Percentiles rank a stretch among this genome's conserved stretches.
Conservation (phyloP, 78 protist species). For the Kipferlia bialata region DNA sequence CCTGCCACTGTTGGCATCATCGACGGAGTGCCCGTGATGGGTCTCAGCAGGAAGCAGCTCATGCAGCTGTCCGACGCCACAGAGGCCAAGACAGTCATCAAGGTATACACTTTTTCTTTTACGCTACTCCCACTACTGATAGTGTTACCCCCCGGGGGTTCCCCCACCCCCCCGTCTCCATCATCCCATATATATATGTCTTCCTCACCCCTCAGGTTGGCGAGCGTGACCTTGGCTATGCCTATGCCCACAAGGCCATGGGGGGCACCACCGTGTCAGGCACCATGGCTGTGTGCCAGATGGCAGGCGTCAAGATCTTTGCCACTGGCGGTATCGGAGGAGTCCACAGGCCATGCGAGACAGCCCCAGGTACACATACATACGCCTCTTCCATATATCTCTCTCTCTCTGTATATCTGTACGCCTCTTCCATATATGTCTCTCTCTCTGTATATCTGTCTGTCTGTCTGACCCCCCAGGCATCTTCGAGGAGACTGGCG, state of each 20-base stretch:
- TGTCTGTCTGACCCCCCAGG: too few species aligned
- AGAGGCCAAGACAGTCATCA: too few species aligned
- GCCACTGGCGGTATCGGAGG: slow-evolving; percentile 97
- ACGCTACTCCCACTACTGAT: too few species aligned
- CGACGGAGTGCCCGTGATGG: slow-evolving; percentile 42
- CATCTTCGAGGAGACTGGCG: slow-evolving; percentile 39
- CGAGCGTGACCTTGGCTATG: slow-evolving; percentile 69
- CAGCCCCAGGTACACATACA: not conserved
- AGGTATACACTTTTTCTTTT: not conserved
- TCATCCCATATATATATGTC: not conserved
- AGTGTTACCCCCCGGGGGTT: too few species aligned
- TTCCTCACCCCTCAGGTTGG: slow-evolving; percentile 52
- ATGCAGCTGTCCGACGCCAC: slow-evolving; percentile 39
- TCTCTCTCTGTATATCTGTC: too few species aligned
- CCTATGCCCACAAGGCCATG: slow-evolving; percentile 21
- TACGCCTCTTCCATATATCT: too few species aligned
- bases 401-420: too few species aligned
- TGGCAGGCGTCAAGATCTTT: slow-evolving; percentile 50
- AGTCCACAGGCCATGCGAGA: slow-evolving; percentile 58
- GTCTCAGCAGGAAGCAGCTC: slow-evolving; percentile 30
- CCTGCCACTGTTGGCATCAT: slow-evolving; percentile 86
- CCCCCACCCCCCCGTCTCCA: not conserved
- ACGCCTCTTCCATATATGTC: too few species aligned
- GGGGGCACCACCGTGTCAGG: slow-evolving; percentile 90
- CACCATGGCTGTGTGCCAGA: slow-evolving; percentile 57